These are phyloP conservation scores for Penicillium soppii DNA, from an alignment of 495 filamentous ascomycete genomes.

Conservation along the genomic window DNA sequence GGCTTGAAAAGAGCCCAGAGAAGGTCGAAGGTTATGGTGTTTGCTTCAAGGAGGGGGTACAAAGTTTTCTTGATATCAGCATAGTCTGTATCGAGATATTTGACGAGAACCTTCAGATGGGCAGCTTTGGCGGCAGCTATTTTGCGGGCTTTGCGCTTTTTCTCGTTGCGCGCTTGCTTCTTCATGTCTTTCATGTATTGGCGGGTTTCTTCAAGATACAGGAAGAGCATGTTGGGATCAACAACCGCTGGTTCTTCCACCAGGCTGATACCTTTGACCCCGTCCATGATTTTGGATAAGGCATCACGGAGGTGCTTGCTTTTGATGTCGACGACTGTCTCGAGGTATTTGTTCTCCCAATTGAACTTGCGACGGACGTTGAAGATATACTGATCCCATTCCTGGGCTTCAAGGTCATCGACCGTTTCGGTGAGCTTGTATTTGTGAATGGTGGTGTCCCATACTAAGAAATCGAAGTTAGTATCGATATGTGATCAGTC, in stretches of 20 bases:
- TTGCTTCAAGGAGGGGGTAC: constrained; percentile 77
- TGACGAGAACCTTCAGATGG: constrained; percentile 75
- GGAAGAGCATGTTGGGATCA: constrained; percentile 86
- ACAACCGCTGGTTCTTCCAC: constrained; percentile 77
- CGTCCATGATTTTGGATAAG: constrained; percentile 73
- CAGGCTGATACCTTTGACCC: constrained; percentile 76
- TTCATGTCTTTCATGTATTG: constrained; percentile 66
- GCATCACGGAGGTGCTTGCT: constrained; percentile 74
- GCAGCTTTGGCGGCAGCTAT: constrained; percentile 48
- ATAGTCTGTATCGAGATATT: constrained; percentile 82
- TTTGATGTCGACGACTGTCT: constrained; percentile 83
- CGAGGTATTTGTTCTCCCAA: constrained; percentile 82
- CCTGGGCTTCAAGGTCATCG: constrained; percentile 66
- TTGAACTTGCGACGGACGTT: constrained; percentile 82
- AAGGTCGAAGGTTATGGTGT: constrained; percentile 86
- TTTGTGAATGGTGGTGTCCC: constrained; percentile 76
- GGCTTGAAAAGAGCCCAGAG: constrained; percentile 92
- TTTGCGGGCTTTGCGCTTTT: constrained; percentile 68
- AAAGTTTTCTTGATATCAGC: constrained; percentile 75
- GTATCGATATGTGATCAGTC: background rate
- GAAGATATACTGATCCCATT: constrained; percentile 86
- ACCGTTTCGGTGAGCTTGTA: constrained; percentile 82
- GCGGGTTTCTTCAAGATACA: constrained; percentile 78
- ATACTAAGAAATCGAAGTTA: constrained; percentile 45
- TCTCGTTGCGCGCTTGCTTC: constrained; percentile 55